Base-by-base conservation (phyloP, 345 rosid genomes). In the Hypericum perforatum region DNA sequence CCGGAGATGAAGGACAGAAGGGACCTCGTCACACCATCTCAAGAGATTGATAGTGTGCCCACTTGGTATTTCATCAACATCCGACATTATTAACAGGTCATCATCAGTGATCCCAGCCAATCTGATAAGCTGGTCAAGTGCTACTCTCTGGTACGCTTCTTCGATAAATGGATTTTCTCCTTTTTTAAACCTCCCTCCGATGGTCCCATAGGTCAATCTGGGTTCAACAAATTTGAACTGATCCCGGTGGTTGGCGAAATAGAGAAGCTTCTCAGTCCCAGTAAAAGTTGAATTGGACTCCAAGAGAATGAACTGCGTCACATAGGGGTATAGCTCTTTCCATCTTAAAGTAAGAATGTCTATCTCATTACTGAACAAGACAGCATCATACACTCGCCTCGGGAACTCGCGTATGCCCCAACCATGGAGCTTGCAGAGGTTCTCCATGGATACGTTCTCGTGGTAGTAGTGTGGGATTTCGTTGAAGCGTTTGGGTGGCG, bases 21-120 rank as follows among this genome's bases (percentile, higher is more conserved):
- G 74, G n/a, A 57, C 61, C 41, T 54, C 70, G 36, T 65, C 74
- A 11, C 74, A 70, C 74, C 74, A 70, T 16, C 70, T 61, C 55
- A 70, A 56, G 41, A 70, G 63, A 43, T 70, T 65, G 36, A 70
- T 65, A 5, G 74, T 64, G 51, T 70, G 70, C 4, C 63, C 58
- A 14, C 74, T 70, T 12, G 74, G 74, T 39, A 70, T 65, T 66
- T 70, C 74, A 22, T 70, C 74, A 8, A 61, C 74, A 53, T 70
- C 70, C 9, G 74, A 70, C 70, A 70, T 64, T 32, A 70, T 70
- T 63, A 70, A 54, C 66, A 70, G 46, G 39, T 70, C 70, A 36
- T 65, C 74, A 40, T 64, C 74, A 32, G 52, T 61, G 29, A 70
- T 70, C 11, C 74, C 70, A 6, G 74, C 74, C 7, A 61, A 49